phyloP scores from a whole-genome alignment of 2,329 filamentous ascomycete species.

The Pseudogymnoascus destructans region DNA sequence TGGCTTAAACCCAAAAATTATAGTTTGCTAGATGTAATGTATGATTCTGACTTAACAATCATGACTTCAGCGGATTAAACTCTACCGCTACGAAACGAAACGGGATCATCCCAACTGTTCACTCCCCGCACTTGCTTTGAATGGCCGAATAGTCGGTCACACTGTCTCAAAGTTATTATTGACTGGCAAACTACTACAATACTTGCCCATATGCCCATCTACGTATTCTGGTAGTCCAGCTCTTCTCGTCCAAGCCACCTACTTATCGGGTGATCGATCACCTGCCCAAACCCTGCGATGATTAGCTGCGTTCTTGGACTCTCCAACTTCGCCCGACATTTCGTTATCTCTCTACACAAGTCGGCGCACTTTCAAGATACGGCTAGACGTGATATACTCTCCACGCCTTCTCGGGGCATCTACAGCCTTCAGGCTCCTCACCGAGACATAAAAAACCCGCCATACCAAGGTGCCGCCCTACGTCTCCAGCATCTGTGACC shows the following conservation, averaged over 20 bases:
- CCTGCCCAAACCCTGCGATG: background rate
- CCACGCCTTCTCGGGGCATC: background rate
- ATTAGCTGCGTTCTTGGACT: background rate
- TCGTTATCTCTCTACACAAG: constrained; percentile 4
- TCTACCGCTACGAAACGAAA: background rate
- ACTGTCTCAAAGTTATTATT: background rate
- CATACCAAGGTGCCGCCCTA: background rate
- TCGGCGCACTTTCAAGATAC: background rate
- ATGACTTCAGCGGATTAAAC: background rate
- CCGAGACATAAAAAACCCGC: background rate
- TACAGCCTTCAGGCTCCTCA: background rate
- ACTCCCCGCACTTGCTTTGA: background rate
- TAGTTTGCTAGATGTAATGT: background rate
- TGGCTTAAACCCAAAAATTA: background rate
- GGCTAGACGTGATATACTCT: background rate
- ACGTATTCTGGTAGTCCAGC: background rate
- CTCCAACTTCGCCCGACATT: background rate
- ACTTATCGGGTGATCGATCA: constrained; percentile 2
- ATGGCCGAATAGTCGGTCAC: background rate
- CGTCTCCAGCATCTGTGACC: background rate
- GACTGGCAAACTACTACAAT: background rate
- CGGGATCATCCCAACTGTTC: background rate
- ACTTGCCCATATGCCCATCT: background rate
- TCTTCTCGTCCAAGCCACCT: background rate
- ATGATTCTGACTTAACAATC: background rate